phyloP scores from a whole-genome alignment of 2,329 filamentous ascomycete species.

The Sporothrix brunneoviolacea region DNA sequence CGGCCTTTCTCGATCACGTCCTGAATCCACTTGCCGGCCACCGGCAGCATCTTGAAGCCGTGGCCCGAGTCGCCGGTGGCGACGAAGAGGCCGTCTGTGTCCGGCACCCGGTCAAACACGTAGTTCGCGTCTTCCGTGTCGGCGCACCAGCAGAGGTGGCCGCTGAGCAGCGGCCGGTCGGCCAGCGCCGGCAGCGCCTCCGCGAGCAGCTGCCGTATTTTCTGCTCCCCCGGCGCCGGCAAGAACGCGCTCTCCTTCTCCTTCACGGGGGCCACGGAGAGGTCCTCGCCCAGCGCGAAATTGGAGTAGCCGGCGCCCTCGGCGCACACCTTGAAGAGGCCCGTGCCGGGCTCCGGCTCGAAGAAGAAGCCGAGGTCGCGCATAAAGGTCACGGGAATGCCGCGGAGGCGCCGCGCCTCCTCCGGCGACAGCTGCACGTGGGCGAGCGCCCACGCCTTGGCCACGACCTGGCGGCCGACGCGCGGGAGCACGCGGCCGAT shows the following conservation, averaged over 20 bases:
- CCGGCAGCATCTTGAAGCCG: slow-evolving; percentile 58
- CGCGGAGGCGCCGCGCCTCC: too few species aligned
- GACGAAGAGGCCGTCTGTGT: slow-evolving; percentile 42
- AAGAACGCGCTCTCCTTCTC: slow-evolving; percentile 40
- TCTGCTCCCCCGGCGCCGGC: slow-evolving; percentile 45
- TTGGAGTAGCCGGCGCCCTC: slow-evolving; percentile 49
- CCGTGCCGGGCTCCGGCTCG: slow-evolving; percentile 39
- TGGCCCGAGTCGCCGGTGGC: slow-evolving; percentile 55
- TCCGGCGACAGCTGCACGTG: too few species aligned
- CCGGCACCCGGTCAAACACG: slow-evolving; percentile 52
- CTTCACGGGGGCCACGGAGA: slow-evolving; percentile 31
- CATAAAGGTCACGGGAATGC: too few species aligned
- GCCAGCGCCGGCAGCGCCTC: slow-evolving; percentile 47
- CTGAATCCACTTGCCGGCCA: too few species aligned
- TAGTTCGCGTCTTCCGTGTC: slow-evolving; percentile 56
- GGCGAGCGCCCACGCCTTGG: too few species aligned
- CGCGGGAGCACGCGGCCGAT: too few species aligned
- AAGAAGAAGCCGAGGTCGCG: too few species aligned
- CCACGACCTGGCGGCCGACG: too few species aligned
- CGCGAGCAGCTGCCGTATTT: slow-evolving; percentile 42
- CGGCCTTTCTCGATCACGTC: too few species aligned
- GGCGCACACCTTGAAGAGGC: slow-evolving; percentile 54
- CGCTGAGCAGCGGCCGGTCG: slow-evolving; percentile 48
- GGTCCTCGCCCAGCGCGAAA: slow-evolving; percentile 18
- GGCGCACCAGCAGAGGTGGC: slow-evolving; percentile 57